Evolutionary conservation across 305 asterid genomes (phyloP), one percentile per base, ranked within the genome.

Genomic region (Petunia hybrid): DNA sequence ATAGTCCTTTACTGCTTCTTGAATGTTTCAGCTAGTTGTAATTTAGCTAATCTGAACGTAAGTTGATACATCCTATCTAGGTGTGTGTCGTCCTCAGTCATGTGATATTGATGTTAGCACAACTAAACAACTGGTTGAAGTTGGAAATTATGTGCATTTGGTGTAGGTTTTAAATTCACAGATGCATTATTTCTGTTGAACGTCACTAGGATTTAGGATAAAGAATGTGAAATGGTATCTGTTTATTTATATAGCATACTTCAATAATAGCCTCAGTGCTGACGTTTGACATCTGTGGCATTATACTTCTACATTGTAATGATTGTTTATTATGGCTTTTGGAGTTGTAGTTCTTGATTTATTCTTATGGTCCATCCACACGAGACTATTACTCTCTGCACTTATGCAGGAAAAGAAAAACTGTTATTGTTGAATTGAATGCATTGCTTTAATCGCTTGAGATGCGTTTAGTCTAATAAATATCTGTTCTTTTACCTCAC

Each of bases 301-400:
- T 36, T 10, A 36, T 59, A 73, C 6, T 73, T 68, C 8, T 68
- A 3, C 76, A 43, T 43, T 73, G 78, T 10, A 48, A 73, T 13
- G 13, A 51, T 73, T 35, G 13, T 31, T 45, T 69, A 22, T 43
- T 22, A 35, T 73, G 63, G 13, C 36, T 1, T 12, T 35, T 73
- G 35, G 14, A 6, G 31, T 73, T 73, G 63, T 35, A 53, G 61
- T 51, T 35, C 62, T 51, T 73, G 78, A 51, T 13, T 73, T 35
- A 39, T 68, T 43, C 63, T 13, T 51, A 35, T 73, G 12, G 12
- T 51, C 35, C 13, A 1, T 3, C 36, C 57, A 53, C 63, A 10
- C 46, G 51, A 73, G 78, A 51, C 7, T 51, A 35, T 73, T 35
- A 53, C 63, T 51, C 62, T 7, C 13, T 51, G 63, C 62, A 36